Evolutionary conservation across 2,329 filamentous ascomycete genomes (phyloP).

Genomic region (Knufia petricola): DNA sequence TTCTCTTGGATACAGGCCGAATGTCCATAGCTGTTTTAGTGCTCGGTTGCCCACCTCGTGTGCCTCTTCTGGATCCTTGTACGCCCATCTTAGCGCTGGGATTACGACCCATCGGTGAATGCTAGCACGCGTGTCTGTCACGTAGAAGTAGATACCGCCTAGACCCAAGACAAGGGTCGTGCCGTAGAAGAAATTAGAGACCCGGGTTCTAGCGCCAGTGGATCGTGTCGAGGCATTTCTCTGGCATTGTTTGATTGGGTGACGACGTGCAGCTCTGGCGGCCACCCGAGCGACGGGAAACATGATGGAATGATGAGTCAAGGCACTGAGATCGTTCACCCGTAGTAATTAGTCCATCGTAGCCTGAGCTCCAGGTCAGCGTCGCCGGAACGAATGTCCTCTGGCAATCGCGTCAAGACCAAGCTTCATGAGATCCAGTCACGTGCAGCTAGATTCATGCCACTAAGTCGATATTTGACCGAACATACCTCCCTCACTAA

Average conservation of each 20-base stretch:
- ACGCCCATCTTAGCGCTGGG: slow-evolving; percentile 33
- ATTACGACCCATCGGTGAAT: slow-evolving; percentile 58
- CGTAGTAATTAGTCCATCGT: neutral
- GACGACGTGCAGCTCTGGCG: neutral
- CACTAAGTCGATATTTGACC: no score
- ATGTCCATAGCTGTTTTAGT: slow-evolving; percentile 61
- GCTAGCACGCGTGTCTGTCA: slow-evolving; percentile 65
- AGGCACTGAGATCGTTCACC: neutral
- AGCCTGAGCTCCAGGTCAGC: no score
- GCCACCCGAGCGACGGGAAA: neutral
- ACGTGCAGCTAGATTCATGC: no score
- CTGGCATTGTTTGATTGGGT: neutral
- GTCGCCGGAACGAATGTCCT: no score
- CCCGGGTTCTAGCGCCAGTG: slow-evolving; percentile 23
- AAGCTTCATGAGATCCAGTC: no score
- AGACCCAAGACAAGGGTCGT: slow-evolving; percentile 43
- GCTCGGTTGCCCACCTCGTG: slow-evolving; percentile 67
- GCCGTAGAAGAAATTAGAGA: slow-evolving; percentile 44
- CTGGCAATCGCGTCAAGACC: no score
- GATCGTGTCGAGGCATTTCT: slow-evolving; percentile 22
- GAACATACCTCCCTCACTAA: no score
- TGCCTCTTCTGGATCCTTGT: slow-evolving; percentile 63
- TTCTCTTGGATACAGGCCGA: slow-evolving; percentile 74
- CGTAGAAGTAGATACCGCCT: slow-evolving; percentile 52
- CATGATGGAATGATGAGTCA: neutral